Percentiles rank a stretch among this genome's conserved stretches.
Conservation (phyloP, 176 grass and related monocot genomes). For the Oryza australiensis region DNA sequence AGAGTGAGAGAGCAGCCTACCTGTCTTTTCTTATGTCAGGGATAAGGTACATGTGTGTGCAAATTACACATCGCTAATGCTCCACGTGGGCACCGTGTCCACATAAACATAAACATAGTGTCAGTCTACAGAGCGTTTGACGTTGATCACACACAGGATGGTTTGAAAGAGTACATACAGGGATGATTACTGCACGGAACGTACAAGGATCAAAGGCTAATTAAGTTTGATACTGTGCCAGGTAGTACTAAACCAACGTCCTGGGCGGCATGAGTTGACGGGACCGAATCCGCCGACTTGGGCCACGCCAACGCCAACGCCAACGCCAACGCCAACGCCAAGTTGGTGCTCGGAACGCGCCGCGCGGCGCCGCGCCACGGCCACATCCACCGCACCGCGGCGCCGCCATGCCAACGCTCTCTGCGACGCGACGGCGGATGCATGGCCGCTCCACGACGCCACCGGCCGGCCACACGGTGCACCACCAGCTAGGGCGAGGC, state of each 20-base stretch:
- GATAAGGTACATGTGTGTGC: not conserved
- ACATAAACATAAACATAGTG: not conserved
- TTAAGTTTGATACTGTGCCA: not conserved
- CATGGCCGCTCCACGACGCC: not conserved
- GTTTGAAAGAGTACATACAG: not conserved
- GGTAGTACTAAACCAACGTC: not conserved
- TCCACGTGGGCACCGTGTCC: not conserved
- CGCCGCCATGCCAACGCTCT: not conserved
- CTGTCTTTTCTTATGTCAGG: not conserved
- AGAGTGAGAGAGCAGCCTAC: not conserved
- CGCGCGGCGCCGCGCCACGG: too few relatives aligned
- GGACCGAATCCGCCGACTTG: too few relatives aligned
- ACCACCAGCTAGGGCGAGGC: not conserved
- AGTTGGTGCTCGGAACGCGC: too few relatives aligned
- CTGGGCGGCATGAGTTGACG: too few relatives aligned
- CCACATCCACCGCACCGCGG: not conserved
- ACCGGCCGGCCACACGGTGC: not conserved
- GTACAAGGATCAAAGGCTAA: not conserved
- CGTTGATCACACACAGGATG: not conserved
- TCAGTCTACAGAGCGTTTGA: not conserved
- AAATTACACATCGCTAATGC: not conserved
- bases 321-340: too few relatives aligned
- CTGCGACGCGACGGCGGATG: too few relatives aligned
- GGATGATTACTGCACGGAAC: not conserved
- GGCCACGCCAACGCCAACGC: too few relatives aligned